These are phyloP conservation scores for Coemansia umbellata DNA, from an alignment of 192 early-diverging fungal genomes.

Conservation along the genomic window DNA sequence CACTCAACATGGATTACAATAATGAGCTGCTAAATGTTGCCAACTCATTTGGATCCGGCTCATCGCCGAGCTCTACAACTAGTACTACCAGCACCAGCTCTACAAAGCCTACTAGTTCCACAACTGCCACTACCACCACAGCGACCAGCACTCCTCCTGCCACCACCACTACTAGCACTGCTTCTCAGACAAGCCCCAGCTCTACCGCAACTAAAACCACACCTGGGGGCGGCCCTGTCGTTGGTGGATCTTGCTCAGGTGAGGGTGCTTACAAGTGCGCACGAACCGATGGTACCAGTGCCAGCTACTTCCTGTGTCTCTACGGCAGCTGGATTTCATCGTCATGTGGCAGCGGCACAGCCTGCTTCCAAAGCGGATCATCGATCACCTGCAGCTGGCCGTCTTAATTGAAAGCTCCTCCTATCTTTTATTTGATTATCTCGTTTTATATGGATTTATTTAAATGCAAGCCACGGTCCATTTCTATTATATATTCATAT, in stretches of 20 bases:
- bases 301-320: constrained; percentile 26
- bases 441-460: too few relatives aligned
- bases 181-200: too few relatives aligned
- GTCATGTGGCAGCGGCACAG: constrained; percentile 28
- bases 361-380: constrained; percentile 21
- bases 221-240: constrained; percentile 12
- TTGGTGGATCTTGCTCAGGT: constrained; percentile 12
- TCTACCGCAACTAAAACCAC: constrained; percentile 1
- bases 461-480: too few relatives aligned
- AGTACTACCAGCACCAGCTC: constrained; percentile 6
- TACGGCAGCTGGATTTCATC: constrained; percentile 25
- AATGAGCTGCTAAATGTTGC: too few relatives aligned
- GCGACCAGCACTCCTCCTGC: background rate
- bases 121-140: background rate
- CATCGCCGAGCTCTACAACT: too few relatives aligned
- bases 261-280: constrained; percentile 19
- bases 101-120: constrained; percentile 1
- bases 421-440: too few relatives aligned
- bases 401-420: too few relatives aligned
- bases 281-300: constrained; percentile 7
- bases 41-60: too few relatives aligned
- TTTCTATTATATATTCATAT: background rate
- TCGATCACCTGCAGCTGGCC: constrained; percentile 32
- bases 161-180: background rate
- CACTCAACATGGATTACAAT: constrained; percentile 56